Base-by-base conservation (phyloP, 2,329 filamentous ascomycete genomes). In the Fragosphaeria purpurea region DNA sequence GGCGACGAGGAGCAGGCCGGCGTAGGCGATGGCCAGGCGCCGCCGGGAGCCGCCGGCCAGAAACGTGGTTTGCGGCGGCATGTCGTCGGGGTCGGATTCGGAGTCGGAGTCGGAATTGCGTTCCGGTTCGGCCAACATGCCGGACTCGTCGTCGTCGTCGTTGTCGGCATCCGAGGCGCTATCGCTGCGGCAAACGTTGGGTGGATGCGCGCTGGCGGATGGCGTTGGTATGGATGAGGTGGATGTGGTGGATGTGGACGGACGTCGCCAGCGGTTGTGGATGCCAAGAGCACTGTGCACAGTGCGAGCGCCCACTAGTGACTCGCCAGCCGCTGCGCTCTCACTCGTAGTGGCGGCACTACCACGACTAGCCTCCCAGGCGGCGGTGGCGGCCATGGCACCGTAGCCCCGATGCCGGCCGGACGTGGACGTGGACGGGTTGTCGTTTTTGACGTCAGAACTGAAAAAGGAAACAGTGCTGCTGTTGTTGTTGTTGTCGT, bases 1-100 rank as follows among this genome's bases (percentile, higher is more conserved):
- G 22, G 81, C 79, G 68, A 85, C 79, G 50, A 82, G 69, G 54
- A 82, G 64, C 51, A 73, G 67, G 52, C 70, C 62, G 34, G 46
- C 48, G 55, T 53, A 60, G 46, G 57, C 51, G 3, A 54, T 47
- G 41, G 47, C 55, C 10, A 58, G 52, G 3, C 50, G 52, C 7
- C 52, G 57, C 5, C 12, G 33, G 7, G 52, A 50, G 31, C 46
- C 22, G 22, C 22, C 33, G 12, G 46, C 48, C 53, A 54, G 22
- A 4, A 51, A 47, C 22, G 52, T 49, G 4, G 46, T 47, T 22
- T 47, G 51, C n/a, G 47, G 44, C 34, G 48, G 51, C 51, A 53
- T 53, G 22, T 22, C 22, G 39, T 39, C 41, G 41, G 40, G 33
- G 44, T 41, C 41, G 31, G 32, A n/a, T 11, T 39, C 11, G 33